phyloP scores from a whole-genome alignment of 169 alveolate species.

The Plasmodium knowlesi region DNA sequence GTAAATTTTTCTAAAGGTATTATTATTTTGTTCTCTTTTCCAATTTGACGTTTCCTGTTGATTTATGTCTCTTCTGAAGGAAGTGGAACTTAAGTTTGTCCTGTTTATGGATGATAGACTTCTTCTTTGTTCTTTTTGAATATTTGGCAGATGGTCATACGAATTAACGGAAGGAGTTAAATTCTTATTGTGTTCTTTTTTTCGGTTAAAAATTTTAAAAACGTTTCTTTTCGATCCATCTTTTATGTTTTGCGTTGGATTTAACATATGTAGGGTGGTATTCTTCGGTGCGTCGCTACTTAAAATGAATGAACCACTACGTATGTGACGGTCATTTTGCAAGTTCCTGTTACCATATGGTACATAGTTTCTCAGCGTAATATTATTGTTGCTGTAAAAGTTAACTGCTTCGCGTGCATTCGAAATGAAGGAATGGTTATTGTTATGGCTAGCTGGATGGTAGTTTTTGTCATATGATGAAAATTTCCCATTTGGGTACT shows the following conservation, averaged over 20 bases:
- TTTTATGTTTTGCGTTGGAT: not conserved
- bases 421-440: not conserved
- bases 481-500: not conserved
- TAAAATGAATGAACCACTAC: slow-evolving; percentile 13
- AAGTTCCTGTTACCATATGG: not conserved
- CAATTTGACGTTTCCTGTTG: slow-evolving; percentile 3
- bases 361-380: not conserved
- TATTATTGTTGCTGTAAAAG: slow-evolving; percentile 18
- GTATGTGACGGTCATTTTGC: not conserved
- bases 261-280: slow-evolving; percentile 5
- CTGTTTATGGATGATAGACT: slow-evolving; percentile 1
- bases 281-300: not conserved
- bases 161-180: slow-evolving; percentile 19
- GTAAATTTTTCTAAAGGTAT: slow-evolving; percentile 35
- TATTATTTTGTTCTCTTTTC: slow-evolving; percentile 28
- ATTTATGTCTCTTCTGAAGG: not conserved
- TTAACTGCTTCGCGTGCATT: not conserved
- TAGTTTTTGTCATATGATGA: slow-evolving; percentile 25
- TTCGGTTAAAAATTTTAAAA: slow-evolving; percentile 25
- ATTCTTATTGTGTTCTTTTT: slow-evolving; percentile 28
- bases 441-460: not conserved
- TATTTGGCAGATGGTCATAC: slow-evolving; percentile 10
- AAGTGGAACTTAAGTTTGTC: slow-evolving; percentile 1
- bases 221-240: not conserved
- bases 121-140: slow-evolving; percentile 18